phyloP scores from a whole-genome alignment of 2,329 filamentous ascomycete genomes.

The Nothophaeocryptopus gaeumannii region DNA sequence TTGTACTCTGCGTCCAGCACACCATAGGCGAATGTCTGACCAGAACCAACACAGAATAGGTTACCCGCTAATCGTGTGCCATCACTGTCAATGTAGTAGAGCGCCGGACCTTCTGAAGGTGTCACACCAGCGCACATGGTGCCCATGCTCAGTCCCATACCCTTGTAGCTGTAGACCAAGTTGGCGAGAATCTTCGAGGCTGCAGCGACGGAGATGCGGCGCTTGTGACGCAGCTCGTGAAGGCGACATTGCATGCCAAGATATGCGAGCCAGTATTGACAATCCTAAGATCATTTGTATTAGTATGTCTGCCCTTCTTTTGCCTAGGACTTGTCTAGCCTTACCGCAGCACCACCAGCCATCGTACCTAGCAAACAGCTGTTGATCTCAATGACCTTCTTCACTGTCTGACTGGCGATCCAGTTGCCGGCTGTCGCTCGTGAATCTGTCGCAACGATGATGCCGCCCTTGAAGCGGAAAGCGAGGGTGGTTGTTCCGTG shows the following conservation, averaged over 20 bases:
- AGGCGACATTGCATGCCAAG: constrained; percentile 98
- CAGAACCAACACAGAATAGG: constrained; percentile 95
- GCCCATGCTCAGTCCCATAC: constrained; percentile 97
- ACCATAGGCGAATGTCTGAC: constrained; percentile 98
- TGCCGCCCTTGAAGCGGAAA: constrained; percentile 96
- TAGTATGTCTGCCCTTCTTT: constrained; percentile 9
- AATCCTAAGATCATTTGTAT: constrained; percentile 62
- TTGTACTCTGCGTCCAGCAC: constrained; percentile 93
- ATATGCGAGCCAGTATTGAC: constrained; percentile 99
- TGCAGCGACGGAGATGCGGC: constrained; percentile 93
- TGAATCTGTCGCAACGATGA: constrained; percentile 97
- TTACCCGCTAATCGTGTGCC: constrained; percentile 90
- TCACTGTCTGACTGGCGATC: constrained; percentile 99
- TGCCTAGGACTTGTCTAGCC: constrained; percentile 31
- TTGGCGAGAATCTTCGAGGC: constrained; percentile 98
- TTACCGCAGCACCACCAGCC: constrained; percentile 90
- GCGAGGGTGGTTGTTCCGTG: constrained; percentile 97
- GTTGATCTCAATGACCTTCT: constrained; percentile 99
- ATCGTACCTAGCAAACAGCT: constrained; percentile 91
- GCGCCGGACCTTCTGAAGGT: constrained; percentile 87
- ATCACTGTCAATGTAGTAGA: constrained; percentile 99
- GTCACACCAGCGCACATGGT: constrained; percentile 99
- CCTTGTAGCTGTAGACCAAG: constrained; percentile 97
- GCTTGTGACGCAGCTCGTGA: constrained; percentile 98
- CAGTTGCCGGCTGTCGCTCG: constrained; percentile 96